Conservation (phyloP, 805 yeast genomes). For the Starmerella ratchasimensis region DNA sequence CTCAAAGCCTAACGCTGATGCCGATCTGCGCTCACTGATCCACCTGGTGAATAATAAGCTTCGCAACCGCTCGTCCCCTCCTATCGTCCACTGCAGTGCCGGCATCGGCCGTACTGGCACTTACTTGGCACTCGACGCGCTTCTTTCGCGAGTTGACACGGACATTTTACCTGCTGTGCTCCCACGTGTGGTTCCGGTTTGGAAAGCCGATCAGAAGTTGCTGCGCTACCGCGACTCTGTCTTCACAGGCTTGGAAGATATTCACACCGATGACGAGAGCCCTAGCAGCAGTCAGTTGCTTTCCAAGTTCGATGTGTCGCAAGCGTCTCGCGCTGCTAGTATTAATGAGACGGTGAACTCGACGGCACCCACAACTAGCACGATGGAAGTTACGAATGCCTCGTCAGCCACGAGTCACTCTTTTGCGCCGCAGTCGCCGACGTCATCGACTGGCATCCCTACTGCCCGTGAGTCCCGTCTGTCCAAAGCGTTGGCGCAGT, state of each 20-base stretch:
- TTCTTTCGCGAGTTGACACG: conserved; percentile 21
- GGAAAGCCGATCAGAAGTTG: conserved; percentile 12
- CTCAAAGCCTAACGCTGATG: conserved; percentile 38
- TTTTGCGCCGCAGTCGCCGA: too few relatives aligned
- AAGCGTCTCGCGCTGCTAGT: conserved; percentile 6
- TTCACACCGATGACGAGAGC: conserved; percentile 2
- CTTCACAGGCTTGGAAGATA: conserved; percentile 14
- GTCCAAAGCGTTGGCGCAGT: neutral
- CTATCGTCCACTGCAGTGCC: conserved; percentile 83
- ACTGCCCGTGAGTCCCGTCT: neutral
- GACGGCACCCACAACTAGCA: conserved; percentile 1
- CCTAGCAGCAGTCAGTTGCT: conserved; percentile 9
- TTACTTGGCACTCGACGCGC: conserved; percentile 55
- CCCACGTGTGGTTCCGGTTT: conserved; percentile 17
- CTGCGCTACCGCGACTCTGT: conserved; percentile 15
- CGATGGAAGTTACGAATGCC: neutral
- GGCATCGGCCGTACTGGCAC: conserved; percentile 97
- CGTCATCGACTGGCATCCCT: neutral
- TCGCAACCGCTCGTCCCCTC: conserved; percentile 36
- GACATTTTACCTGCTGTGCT: conserved; percentile 14
- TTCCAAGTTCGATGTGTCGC: conserved; percentile 15
- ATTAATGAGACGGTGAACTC: neutral
- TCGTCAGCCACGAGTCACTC: neutral
- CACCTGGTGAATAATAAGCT: conserved; percentile 36
- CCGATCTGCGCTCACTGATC: conserved; percentile 40